Conservation (phyloP, 2,329 filamentous ascomycete species). For the Fonsecaea erecta region DNA sequence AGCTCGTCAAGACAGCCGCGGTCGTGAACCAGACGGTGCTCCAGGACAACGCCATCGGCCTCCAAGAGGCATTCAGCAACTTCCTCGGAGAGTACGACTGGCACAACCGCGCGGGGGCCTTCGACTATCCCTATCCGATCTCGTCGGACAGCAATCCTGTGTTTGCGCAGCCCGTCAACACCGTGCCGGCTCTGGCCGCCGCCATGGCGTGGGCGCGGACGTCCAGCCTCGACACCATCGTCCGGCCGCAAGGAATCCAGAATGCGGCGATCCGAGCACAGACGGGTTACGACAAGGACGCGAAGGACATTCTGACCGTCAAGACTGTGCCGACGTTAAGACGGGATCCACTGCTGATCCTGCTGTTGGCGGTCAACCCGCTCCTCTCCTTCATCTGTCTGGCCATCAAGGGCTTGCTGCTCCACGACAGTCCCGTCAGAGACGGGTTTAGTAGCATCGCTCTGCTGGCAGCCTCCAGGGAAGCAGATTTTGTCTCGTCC, state of each 20-base stretch:
- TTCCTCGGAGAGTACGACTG: slow-evolving; percentile 28
- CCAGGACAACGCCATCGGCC: slow-evolving; percentile 17
- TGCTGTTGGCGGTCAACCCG: slow-evolving; percentile 19
- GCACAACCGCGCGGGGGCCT: slow-evolving; percentile 22
- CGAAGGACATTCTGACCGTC: slow-evolving; percentile 6
- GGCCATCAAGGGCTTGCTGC: slow-evolving; percentile 6
- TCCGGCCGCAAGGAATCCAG: slow-evolving; percentile 16
- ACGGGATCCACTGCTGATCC: slow-evolving; percentile 11
- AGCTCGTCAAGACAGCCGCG: slow-evolving; percentile 3
- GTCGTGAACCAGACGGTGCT: slow-evolving; percentile 15
- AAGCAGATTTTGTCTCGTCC: not conserved
- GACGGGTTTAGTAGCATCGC: slow-evolving; percentile 21
- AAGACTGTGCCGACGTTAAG: slow-evolving; percentile 17
- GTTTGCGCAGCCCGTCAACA: slow-evolving; percentile 22
- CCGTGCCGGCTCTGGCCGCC: slow-evolving; percentile 22
- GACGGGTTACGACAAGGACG: slow-evolving; percentile 21
- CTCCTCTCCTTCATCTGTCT: slow-evolving; percentile 15
- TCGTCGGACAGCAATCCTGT: not conserved
- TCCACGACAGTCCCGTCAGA: slow-evolving; percentile 19
- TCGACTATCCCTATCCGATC: slow-evolving; percentile 22
- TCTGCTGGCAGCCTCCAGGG: slow-evolving; percentile 14
- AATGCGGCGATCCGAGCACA: slow-evolving; percentile 2
- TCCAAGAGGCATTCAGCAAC: slow-evolving; percentile 24
- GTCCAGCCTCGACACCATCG: slow-evolving; percentile 18
- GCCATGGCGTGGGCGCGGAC: slow-evolving; percentile 31